Base-by-base conservation (phyloP, 2,329 filamentous ascomycete genomes). In the Neonectria hederae region DNA sequence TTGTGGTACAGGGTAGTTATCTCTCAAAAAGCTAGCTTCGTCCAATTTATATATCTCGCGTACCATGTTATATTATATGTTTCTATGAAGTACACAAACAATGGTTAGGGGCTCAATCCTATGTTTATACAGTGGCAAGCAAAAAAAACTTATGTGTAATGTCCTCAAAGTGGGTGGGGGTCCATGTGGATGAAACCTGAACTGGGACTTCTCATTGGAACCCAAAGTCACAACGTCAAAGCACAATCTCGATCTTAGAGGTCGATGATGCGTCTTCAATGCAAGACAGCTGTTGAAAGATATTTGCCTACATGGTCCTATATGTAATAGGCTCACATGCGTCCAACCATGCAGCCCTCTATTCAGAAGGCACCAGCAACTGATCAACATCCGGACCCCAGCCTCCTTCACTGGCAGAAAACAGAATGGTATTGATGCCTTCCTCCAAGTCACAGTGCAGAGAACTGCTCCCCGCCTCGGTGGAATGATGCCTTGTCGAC, bases 341-440 rank as follows among this genome's bases (percentile, higher is more conserved):
- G 5, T 35, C 32, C 13, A 6, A 32, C 30, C 30, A 4, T 32
- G 30, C 10, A 32, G 35, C 4, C 17, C 5, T 40, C 8, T 40
- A 68, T 5, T 10, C 69, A n/a, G 77, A 71, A 3, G 86, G 86
- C 0, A 88, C 84, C 74, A 88, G 79, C 48, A 89, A 59, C 7
- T 82, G 75, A 75, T 89, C 86, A 14, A 73, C 62, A 43, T 73
- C 71, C 0, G 71, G 68, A 2, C 65, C 69, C 88, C 76, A 80
- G 85, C 49, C 77, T 38, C 76, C 81, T 58, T 74, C 75, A 21
- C 78, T 62, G 10, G 77, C 79, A 58, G 80, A 79, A 57, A 89
- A 79, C 1, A 78, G 79, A 40, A 89, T 76, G 2, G 79, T 80
- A 70, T 89, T 89, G 0, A 63, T 68, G 4, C 86, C 86, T 17